Conservation (phyloP, 2,329 filamentous ascomycete species). For the Nannizziopsis arthrosporioides region DNA sequence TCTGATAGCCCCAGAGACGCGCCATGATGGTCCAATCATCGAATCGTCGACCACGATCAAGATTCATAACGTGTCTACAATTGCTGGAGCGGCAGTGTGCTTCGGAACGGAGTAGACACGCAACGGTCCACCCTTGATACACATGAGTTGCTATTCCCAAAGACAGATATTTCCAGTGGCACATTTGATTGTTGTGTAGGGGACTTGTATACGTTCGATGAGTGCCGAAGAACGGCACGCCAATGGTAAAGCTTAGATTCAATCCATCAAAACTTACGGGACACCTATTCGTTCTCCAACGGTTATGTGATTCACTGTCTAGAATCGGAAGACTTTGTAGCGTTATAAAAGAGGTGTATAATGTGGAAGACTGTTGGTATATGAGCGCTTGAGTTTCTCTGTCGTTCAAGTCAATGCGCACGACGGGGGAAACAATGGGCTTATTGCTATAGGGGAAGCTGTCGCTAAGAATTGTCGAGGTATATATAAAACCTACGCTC, state of each 20-base stretch:
- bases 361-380: conserved; percentile 23
- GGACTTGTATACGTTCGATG: conserved; percentile 19
- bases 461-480: neutral
- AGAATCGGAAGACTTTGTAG: conserved; percentile 13
- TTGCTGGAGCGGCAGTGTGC: conserved; percentile 19
- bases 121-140: conserved; percentile 22
- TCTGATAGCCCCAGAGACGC: conserved; percentile 27
- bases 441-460: neutral
- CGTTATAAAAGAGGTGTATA: conserved; percentile 28
- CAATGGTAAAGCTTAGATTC: conserved; percentile 27
- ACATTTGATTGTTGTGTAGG: conserved; percentile 15
- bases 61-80: conserved; percentile 28
- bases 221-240: conserved; percentile 31
- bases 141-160: conserved; percentile 29
- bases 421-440: conserved; percentile 16
- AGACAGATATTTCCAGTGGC: conserved; percentile 32
- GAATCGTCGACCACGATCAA: conserved; percentile 32
- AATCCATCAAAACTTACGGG: neutral
- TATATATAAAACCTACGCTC: conserved; percentile 5
- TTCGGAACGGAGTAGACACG: conserved; percentile 30
- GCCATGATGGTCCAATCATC: conserved; percentile 28
- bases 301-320: conserved; percentile 16
- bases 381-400: conserved; percentile 27
- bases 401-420: conserved; percentile 29
- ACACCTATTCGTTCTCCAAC: conserved; percentile 11